Base-by-base conservation (phyloP, 2,329 filamentous ascomycete genomes). In the Monosporascus sp. region DNA sequence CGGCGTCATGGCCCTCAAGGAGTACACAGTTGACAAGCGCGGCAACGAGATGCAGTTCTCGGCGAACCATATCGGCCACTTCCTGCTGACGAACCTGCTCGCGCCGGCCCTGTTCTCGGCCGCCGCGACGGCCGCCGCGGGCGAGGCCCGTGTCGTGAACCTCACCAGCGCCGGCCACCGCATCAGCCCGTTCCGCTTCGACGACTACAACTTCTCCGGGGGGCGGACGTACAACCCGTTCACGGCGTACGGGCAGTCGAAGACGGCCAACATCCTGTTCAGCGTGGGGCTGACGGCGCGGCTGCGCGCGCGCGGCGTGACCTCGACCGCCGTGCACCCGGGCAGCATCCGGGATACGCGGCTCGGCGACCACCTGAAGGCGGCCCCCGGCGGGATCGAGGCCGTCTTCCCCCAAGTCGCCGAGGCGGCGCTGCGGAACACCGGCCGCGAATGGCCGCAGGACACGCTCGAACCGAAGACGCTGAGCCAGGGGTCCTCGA, bases 191-290 rank as follows among this genome's bases (percentile, higher is more conserved):
- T 59, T 76, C 3, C 63, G 71, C 1, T 75, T 75, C 56, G 65
- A 72, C 17, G 71, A 76, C 57, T 64, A 64, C 26, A 70, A 66
- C 14, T 72, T 75, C 53, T 37, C 46, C 16, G 57, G 69, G 20
- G 67, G 67, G 5, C 64, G 58, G 22, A 59, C 59, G 2, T 75
- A 70, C 48, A 71, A 71, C 11, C 64, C 52, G 48, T 74, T 73
- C 64, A 58, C 65, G 7, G 74, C 70, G 14, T 78, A 79, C 54
- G 70, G 68, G 0, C 73, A 76, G 58, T 73, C 71, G 55, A 78
- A 78, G 58, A 69, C 73, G 8, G 73, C 74, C 8, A 74, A 76
- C 48, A 72, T 77, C 6, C 64, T 74, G 54, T 71, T 71, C 55
- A 65, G 64, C 1, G 63, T 65, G 16, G 65, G 63, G 45, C 59